These are phyloP conservation scores for Colletotrichum truncatum DNA, from an alignment of 2,329 filamentous ascomycete species.

Conservation along the genomic window DNA sequence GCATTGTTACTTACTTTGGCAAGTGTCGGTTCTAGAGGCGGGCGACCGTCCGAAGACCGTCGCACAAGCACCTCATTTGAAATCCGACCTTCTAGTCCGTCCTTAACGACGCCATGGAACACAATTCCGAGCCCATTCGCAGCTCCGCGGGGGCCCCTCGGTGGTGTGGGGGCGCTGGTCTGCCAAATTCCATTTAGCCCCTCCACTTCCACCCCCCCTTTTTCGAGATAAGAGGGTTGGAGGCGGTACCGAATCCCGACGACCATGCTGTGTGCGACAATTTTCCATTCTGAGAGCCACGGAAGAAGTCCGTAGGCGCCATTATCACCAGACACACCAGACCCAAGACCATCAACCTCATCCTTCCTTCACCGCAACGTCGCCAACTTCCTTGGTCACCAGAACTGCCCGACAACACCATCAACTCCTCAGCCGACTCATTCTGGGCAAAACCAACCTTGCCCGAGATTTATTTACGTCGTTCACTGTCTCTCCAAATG, in stretches of 20 bases:
- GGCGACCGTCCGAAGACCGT: slow-evolving; percentile 5
- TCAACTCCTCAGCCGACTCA: slow-evolving; percentile 6
- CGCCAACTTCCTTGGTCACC: slow-evolving; percentile 6
- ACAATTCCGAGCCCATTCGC: slow-evolving; percentile 2
- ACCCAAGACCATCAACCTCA: slow-evolving; percentile 4
- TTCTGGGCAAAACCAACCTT: background rate
- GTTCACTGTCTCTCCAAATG: background rate
- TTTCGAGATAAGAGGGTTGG: slow-evolving; percentile 24
- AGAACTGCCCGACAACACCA: background rate
- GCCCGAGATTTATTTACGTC: background rate
- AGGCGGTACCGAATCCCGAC: slow-evolving; percentile 22
- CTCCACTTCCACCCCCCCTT: too few species aligned
- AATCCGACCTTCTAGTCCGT: background rate
- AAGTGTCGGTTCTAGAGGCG: background rate
- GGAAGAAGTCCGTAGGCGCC: background rate
- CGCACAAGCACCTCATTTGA: slow-evolving; percentile 4
- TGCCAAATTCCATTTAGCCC: background rate
- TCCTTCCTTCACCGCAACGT: slow-evolving; percentile 19
- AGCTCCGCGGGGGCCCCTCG: background rate
- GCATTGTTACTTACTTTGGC: background rate
- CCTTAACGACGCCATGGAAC: slow-evolving; percentile 7
- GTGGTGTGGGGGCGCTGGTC: slow-evolving; percentile 16
- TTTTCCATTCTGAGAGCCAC: background rate
- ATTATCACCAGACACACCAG: slow-evolving; percentile 26
- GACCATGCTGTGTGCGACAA: background rate